Base-by-base conservation (phyloP, 2,329 filamentous ascomycete species). In the Phialocephala sp. region DNA sequence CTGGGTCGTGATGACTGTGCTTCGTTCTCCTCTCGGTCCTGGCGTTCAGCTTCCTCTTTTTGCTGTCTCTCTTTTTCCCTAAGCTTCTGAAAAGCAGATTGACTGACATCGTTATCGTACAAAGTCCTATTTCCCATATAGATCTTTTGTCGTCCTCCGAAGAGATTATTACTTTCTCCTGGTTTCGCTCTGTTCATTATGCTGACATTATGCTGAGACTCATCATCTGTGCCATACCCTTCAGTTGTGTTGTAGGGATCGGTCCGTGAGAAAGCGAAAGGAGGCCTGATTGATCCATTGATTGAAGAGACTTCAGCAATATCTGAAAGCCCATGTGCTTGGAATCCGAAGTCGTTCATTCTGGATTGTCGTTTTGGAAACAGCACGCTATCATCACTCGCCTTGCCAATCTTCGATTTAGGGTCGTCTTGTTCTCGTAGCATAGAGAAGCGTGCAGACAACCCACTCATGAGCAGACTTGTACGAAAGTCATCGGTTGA, bases 391-490 rank as follows among this genome's bases (percentile, higher is more conserved):
- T 97, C 94, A 76, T 98, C 94, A 78, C 91, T 95, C 18, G 94
- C 94, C 78, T 98, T 97, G 65, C 94, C 94, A 37, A 97, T 85
- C 77, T 93, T 91, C 1, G 93, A 94, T 68, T 83, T 90, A 0
- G 94, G 94, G 74, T 97, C 93, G 76, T 97, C 94, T 77, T 97
- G 94, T 78, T 97, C 94, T 73, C 93, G 85, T 37, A 98, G 82
- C 94, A 98, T 98, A 72, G 94, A 98, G 78, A 99, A 99, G 8
- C 95, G 89, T 14, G 94, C 93, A 0, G 94, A 98, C 4, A 99
- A 84, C 50, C 94, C 94, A 0, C 93, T 94, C 94, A 99, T 97
- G 68, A 99, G 83, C 65, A 99, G 81, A 82, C 95, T 98, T 3
- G 95, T 99, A 64, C 95, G 88, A 78, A 99, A 98, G 75, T 98